Conservation (phyloP, 1,139 yeast species). For the Yamadazyma conglobata region DNA sequence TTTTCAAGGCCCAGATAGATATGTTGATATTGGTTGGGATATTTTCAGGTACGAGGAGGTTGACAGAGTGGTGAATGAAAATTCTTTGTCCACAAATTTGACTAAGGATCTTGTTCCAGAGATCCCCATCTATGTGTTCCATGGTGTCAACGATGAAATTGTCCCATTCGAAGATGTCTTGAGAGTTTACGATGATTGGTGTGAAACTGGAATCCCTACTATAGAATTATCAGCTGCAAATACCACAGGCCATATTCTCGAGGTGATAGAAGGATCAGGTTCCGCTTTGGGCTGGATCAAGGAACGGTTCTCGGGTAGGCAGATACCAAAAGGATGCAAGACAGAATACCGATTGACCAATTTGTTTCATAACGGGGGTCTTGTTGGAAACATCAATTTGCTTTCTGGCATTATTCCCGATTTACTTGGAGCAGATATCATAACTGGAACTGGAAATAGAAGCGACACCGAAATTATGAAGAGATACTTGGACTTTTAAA, state of each 20-base stretch:
- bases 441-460: too few species aligned
- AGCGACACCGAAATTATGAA: too few species aligned
- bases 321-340: conserved; percentile 26
- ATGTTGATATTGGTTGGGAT: conserved; percentile 15
- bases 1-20: conserved; percentile 18
- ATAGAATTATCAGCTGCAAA: conserved; percentile 26
- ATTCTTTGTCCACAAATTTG: conserved; percentile 16
- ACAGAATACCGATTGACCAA: conserved; percentile 20
- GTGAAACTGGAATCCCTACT: conserved; percentile 26
- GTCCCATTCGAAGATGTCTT: conserved; percentile 25
- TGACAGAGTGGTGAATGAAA: conserved; percentile 14
- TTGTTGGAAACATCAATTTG: conserved; percentile 4
- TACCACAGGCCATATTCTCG: conserved; percentile 26
- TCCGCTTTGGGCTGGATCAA: conserved; percentile 28
- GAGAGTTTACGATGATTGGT: conserved; percentile 28
- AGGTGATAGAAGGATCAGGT: conserved; percentile 24
- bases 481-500: too few species aligned
- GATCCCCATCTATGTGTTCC: conserved; percentile 33
- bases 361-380: conserved; percentile 22
- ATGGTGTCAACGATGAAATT: conserved; percentile 27
- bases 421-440: too few species aligned
- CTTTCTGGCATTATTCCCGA: conserved; percentile 8
- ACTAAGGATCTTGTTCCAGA: conserved; percentile 20
- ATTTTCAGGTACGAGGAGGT: conserved; percentile 8
- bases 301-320: conserved; percentile 18